A percentile compares a stretch with the other conserved stretches of the same genome.
These are phyloP conservation scores for Lentinula sp. DNA, from an alignment of 768 basidiomycete genomes.

Conservation along the genomic window DNA sequence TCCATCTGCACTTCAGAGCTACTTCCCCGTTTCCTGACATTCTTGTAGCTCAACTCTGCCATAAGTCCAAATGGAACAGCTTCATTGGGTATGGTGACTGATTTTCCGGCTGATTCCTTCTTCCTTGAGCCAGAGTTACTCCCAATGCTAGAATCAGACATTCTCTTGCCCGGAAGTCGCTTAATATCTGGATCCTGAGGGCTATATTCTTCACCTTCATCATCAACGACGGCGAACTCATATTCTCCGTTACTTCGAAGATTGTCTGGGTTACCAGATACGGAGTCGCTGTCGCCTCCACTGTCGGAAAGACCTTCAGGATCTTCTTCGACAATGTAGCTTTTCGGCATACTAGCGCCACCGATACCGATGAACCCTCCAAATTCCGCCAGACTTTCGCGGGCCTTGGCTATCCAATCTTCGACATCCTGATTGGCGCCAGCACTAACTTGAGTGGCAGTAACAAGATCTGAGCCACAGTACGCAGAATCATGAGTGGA, in stretches of 20 bases:
- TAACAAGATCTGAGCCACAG: constrained; percentile 7
- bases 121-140: constrained; percentile 29
- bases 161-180: constrained; percentile 6
- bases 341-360: constrained; percentile 47
- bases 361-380: constrained; percentile 61
- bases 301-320: constrained; percentile 32
- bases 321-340: constrained; percentile 43
- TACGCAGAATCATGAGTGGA: constrained; percentile 5
- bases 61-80: constrained; percentile 74
- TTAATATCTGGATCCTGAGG: neutral
- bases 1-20: constrained; percentile 35
- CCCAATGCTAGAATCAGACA: constrained; percentile 34
- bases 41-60: constrained; percentile 53
- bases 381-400: constrained; percentile 61
- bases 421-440: constrained; percentile 53
- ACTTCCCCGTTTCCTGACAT: constrained; percentile 25
- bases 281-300: constrained; percentile 29
- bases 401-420: constrained; percentile 75
- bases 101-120: constrained; percentile 34
- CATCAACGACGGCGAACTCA: constrained; percentile 34
- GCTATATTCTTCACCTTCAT: constrained; percentile 32
- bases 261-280: constrained; percentile 13
- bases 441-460: constrained; percentile 18
- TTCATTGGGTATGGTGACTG: constrained; percentile 52
- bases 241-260: constrained; percentile 16